A percentile compares a stretch with the other conserved stretches of the same genome.
phyloP scores from a whole-genome alignment of 495 filamentous ascomycete species.

The Lepraria neglecta region DNA sequence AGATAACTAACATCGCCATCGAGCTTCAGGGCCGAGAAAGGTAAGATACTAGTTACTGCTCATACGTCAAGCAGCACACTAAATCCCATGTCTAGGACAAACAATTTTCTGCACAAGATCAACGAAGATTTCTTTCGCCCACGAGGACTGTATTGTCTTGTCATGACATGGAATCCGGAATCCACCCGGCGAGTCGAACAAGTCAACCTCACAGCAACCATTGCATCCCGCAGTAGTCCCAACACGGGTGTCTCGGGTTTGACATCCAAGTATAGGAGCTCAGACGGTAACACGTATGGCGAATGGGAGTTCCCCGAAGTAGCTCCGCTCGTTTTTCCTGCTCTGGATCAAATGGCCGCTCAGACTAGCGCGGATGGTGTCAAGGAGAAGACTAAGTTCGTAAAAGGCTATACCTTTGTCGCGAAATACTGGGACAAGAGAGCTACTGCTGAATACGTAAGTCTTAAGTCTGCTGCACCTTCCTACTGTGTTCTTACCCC shows the following conservation, averaged over 20 bases:
- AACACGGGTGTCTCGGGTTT: conserved; percentile 29
- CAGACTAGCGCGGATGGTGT: neutral
- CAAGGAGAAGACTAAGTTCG: neutral
- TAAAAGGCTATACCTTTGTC: too few relatives aligned
- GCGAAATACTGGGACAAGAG: too few relatives aligned
- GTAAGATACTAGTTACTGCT: neutral
- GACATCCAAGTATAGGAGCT: neutral
- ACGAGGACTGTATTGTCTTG: conserved; percentile 27
- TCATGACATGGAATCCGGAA: conserved; percentile 29
- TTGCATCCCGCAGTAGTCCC: conserved; percentile 8
- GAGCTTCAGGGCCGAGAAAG: conserved; percentile 23
- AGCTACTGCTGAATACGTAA: too few relatives aligned
- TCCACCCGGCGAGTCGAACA: conserved; percentile 3
- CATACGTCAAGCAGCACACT: neutral
- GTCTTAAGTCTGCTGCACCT: too few relatives aligned
- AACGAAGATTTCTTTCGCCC: conserved; percentile 30
- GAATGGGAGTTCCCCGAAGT: conserved; percentile 44
- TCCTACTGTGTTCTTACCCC: too few relatives aligned
- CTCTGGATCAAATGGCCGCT: conserved; percentile 38
- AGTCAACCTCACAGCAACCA: neutral
- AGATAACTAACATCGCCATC: conserved; percentile 21
- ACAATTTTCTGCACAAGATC: conserved; percentile 25
- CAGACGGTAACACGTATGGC: conserved; percentile 41
- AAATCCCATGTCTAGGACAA: conserved; percentile 7
- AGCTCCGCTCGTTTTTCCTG: conserved; percentile 51